Evolutionary conservation across 2,329 filamentous ascomycete genomes (phyloP).

Genomic region (Epichloe sibirici): DNA sequence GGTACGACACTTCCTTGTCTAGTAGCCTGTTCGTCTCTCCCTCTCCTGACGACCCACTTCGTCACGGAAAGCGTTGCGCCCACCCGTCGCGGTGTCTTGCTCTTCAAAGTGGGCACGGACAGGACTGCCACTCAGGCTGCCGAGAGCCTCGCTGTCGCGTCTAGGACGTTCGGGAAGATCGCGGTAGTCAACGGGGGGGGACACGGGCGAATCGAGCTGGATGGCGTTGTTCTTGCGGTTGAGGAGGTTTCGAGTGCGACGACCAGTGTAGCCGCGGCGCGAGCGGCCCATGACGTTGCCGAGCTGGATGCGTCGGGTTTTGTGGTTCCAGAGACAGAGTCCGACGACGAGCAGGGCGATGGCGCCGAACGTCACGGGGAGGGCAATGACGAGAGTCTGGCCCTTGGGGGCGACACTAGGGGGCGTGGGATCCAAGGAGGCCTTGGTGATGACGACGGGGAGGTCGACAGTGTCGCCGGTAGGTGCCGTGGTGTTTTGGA

Average conservation of each 20-base stretch:
- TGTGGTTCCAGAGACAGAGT: constrained; percentile 43
- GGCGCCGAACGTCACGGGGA: constrained; percentile 38
- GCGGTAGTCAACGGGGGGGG: constrained; percentile 13
- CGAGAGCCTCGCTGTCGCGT: constrained; percentile 35
- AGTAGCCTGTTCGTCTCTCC: not conserved
- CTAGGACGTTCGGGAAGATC: constrained; percentile 12
- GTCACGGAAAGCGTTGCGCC: constrained; percentile 35
- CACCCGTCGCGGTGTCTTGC: constrained; percentile 19
- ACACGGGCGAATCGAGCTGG: constrained; percentile 27
- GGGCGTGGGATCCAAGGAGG: constrained; percentile 25
- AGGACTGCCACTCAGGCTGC: constrained; percentile 36
- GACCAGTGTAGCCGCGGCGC: constrained; percentile 31
- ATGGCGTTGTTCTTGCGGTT: constrained; percentile 28
- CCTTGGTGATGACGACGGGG: constrained; percentile 22
- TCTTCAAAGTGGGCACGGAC: constrained; percentile 29
- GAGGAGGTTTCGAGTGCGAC: constrained; percentile 25
- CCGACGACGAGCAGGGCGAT: constrained; percentile 37
- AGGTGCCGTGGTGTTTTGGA: constrained; percentile 19
- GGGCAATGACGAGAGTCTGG: constrained; percentile 37
- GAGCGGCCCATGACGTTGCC: constrained; percentile 39
- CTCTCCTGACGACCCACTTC: constrained; percentile 35
- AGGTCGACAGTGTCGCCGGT: constrained; percentile 30
- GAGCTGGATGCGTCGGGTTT: constrained; percentile 35
- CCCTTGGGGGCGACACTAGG: constrained; percentile 21
- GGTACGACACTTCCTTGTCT: not conserved